Evolutionary conservation across 371 early-diverging fungal genomes (phyloP), one percentile per base, ranked within the genome.

Genomic region (Nematocida ausubeli): DNA sequence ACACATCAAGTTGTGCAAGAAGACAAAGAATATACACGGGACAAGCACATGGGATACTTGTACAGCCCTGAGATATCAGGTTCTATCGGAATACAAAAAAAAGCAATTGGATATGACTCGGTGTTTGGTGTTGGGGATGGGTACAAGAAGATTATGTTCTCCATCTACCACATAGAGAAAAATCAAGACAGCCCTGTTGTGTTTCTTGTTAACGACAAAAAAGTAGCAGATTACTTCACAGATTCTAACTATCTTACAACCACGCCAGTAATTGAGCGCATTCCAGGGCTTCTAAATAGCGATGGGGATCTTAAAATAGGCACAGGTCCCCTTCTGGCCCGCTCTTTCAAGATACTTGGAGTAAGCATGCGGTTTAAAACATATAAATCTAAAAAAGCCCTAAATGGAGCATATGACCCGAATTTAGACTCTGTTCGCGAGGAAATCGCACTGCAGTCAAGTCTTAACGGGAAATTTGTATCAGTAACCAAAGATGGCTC

Each of bases 311-410:
- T 60, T 14, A 12, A 28, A 37, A 5, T 60, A 22, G 28, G 28
- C 37, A 12, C 28, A 4, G 60, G 60, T 7, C 60, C 60, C 16
- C 1, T 60, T 12, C 14, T 14, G 12, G 35, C 35, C 35, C 7
- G 35, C 12, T 60, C 60, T 6, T 60, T 60, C 35, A 60, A 60
- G 37, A 14, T 60, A n/a, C 32, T 60, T 5, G 60, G 60, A 19
- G 37, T 60, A 39, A 60, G 60, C 35, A 12, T 12, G 7, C 9
- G n/a, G 16, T 60, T 30, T 24, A 60, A 60, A 60, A 60, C 28
- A 24, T 60, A 22, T 1, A 37, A 14, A n/a, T 37, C 16, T 30
- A n/a, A 12, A 1, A 3, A n/a, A n/a, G n/a, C n/a, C n/a, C n/a
- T n/a, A n/a, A n/a, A n/a, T n/a, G n/a, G n/a, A n/a, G n/a, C n/a